phyloP scores from a whole-genome alignment of 148 eudicot genomes.

The Arctostaphylos glauca region DNA sequence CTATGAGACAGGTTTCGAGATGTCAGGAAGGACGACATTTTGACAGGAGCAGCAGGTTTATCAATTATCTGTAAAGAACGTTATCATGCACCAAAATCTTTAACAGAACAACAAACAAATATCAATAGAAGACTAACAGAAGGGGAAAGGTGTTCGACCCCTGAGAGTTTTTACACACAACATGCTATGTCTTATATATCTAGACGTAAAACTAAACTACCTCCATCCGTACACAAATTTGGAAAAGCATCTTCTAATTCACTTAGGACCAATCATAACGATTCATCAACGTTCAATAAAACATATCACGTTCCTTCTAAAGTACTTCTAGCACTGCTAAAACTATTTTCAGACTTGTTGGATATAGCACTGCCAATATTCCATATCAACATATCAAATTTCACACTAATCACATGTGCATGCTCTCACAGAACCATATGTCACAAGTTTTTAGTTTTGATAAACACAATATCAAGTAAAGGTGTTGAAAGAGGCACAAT shows the following conservation, averaged over 20 bases:
- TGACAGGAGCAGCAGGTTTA: conserved; percentile 39
- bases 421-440: background rate
- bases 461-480: background rate
- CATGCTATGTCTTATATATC: background rate
- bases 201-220: background rate
- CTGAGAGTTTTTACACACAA: background rate
- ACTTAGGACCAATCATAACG: background rate
- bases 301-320: background rate
- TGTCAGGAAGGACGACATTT: conserved; percentile 38
- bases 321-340: background rate
- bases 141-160: background rate
- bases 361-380: background rate
- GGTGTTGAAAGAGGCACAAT: background rate
- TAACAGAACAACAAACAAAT: background rate
- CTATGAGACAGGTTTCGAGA: conserved; percentile 37
- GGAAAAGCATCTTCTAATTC: conserved; percentile 8
- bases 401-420: background rate
- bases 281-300: background rate
- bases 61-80: conserved; percentile 40
- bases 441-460: background rate
- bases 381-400: background rate
- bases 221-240: background rate
- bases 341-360: background rate
- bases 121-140: background rate
- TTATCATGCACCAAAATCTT: conserved; percentile 3